Conservation (phyloP, 768 basidiomycete species). For the Agaricus bisporus region DNA sequence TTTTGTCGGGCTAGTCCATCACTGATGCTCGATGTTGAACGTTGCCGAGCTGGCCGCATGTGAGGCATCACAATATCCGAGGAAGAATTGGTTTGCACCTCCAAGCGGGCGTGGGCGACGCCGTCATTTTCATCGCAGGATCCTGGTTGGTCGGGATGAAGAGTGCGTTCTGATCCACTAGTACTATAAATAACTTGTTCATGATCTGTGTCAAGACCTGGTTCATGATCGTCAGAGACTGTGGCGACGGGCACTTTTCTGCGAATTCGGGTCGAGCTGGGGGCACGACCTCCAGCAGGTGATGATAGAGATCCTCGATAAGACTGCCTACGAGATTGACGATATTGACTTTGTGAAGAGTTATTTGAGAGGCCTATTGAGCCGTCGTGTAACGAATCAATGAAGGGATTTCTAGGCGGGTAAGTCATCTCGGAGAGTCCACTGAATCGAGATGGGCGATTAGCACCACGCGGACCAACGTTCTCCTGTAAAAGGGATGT, state of each 20-base stretch:
- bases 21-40: neutral
- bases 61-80: neutral
- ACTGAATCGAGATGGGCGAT: slow-evolving; percentile 31
- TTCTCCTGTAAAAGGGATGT: slow-evolving; percentile 48
- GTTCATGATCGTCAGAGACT: neutral
- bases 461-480: slow-evolving; percentile 21
- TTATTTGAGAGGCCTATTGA: neutral
- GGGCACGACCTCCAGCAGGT: slow-evolving; percentile 2
- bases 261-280: neutral
- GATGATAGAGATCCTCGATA: neutral
- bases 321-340: neutral
- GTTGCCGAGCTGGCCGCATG: neutral
- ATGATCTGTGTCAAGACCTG: neutral
- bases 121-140: neutral
- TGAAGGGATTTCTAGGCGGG: slow-evolving; percentile 26
- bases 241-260: neutral
- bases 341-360: neutral
- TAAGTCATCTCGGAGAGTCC: slow-evolving; percentile 52
- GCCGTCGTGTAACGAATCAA: slow-evolving; percentile 4
- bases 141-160: neutral
- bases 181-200: neutral
- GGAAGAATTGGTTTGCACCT: neutral
- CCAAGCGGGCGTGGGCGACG: neutral
- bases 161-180: neutral
- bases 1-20: slow-evolving; percentile 20